Evolutionary conservation across 148 eudicot genomes (phyloP).

Genomic region (Hydrangea macrophylla): DNA sequence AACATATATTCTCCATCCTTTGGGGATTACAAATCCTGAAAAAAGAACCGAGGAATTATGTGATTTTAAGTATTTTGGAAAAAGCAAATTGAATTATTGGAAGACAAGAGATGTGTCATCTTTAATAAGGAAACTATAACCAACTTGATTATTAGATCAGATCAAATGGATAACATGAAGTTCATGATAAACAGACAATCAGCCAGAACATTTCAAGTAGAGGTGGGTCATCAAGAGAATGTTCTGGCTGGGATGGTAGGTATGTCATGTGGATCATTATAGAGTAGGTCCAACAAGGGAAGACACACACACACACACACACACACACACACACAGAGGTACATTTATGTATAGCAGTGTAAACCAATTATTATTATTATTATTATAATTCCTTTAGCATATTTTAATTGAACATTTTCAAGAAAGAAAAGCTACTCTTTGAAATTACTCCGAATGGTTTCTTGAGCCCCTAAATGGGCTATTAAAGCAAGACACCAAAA

Average conservation of each 20-base stretch:
- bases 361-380: too few relatives aligned
- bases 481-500: background rate
- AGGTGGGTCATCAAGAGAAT: constrained; percentile 37
- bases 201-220: background rate
- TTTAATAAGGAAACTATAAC: too few relatives aligned
- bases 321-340: background rate
- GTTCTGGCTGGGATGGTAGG: constrained; percentile 49
- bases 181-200: background rate
- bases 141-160: too few relatives aligned
- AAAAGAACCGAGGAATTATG: constrained; percentile 2
- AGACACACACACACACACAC: constrained; percentile 13
- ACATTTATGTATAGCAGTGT: too few relatives aligned
- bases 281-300: constrained; percentile 38
- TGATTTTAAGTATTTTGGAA: background rate
- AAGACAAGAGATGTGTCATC: too few relatives aligned
- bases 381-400: background rate
- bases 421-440: background rate
- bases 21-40: constrained; percentile 65
- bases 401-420: background rate
- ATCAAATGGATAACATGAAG: background rate
- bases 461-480: constrained; percentile 37
- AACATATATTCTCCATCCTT: constrained; percentile 88
- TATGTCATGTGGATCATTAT: constrained; percentile 67
- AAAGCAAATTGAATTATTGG: too few relatives aligned
- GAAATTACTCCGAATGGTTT: background rate